phyloP scores from a whole-genome alignment of 352 stramenopile species.

The Phytophthora multivora region DNA sequence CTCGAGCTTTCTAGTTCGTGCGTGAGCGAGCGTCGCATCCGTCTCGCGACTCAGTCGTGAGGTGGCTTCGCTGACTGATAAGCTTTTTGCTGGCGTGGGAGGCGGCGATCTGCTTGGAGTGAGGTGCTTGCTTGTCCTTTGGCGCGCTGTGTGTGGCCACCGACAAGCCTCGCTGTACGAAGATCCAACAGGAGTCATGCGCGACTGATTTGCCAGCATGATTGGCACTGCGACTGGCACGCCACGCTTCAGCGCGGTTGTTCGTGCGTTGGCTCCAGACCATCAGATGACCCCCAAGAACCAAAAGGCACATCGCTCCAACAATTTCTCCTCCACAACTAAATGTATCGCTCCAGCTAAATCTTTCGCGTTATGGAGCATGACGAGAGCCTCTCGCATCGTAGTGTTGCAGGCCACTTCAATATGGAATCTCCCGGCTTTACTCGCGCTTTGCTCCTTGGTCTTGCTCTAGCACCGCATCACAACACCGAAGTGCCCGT shows the following conservation, averaged over 20 bases:
- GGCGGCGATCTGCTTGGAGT: conserved; percentile 19
- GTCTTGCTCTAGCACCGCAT: conserved; percentile 13
- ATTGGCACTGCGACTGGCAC: conserved; percentile 5
- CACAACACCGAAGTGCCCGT: neutral
- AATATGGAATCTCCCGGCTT: conserved; percentile 28
- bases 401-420: conserved; percentile 18
- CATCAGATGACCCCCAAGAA: neutral
- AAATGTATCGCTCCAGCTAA: neutral
- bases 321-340: neutral
- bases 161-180: conserved; percentile 22
- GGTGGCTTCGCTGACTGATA: conserved; percentile 12
- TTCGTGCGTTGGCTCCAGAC: conserved; percentile 3
- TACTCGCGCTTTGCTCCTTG: conserved; percentile 13
- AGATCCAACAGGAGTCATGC: conserved; percentile 19
- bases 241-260: conserved; percentile 17
- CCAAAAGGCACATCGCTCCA: neutral
- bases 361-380: conserved; percentile 15
- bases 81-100: neutral
- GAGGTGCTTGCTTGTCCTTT: conserved; percentile 7
- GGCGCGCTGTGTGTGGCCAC: conserved; percentile 15
- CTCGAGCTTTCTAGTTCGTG: neutral
- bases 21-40: too few species aligned
- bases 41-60: too few species aligned
- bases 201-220: conserved; percentile 25
- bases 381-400: conserved; percentile 17